A percentile compares a stretch with the other conserved stretches of the same genome.
These are phyloP conservation scores for Castanea sativa DNA, from an alignment of 306 rosid genomes.

Conservation along the genomic window DNA sequence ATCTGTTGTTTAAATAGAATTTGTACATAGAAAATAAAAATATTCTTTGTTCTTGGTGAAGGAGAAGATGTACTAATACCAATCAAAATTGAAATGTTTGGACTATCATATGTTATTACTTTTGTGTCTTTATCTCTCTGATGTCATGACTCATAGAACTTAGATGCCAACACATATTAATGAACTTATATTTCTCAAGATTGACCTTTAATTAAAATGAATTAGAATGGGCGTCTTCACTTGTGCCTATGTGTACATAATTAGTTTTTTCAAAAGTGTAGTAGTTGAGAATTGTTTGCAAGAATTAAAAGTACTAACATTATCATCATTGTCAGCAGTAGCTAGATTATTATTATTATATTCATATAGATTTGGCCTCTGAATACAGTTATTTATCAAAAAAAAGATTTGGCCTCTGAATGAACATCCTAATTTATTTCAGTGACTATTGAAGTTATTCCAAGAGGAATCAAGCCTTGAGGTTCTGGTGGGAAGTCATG, in stretches of 20 bases:
- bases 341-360: conserved; percentile 1
- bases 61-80: neutral
- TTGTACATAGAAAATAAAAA: no score
- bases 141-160: neutral
- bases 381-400: neutral
- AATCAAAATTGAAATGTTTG: neutral
- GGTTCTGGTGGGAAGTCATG: conserved; percentile 33
- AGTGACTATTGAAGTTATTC: conserved; percentile 12
- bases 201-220: neutral
- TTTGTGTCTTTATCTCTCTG: neutral
- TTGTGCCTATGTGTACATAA: neutral
- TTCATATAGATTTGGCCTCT: neutral
- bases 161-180: neutral
- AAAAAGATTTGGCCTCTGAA: neutral
- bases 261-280: neutral
- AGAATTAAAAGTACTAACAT: neutral
- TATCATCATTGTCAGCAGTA: neutral
- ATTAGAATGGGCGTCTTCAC: neutral
- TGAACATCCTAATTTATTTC: neutral
- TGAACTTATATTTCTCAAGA: neutral
- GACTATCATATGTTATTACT: neutral
- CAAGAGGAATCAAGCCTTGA: conserved; percentile 19
- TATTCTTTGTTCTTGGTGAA: no score
- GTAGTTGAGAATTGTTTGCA: neutral
- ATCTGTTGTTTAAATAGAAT: no score